These are phyloP conservation scores for Xylariaceae sp. DNA, from an alignment of 2,329 filamentous ascomycete species.

Conservation along the genomic window DNA sequence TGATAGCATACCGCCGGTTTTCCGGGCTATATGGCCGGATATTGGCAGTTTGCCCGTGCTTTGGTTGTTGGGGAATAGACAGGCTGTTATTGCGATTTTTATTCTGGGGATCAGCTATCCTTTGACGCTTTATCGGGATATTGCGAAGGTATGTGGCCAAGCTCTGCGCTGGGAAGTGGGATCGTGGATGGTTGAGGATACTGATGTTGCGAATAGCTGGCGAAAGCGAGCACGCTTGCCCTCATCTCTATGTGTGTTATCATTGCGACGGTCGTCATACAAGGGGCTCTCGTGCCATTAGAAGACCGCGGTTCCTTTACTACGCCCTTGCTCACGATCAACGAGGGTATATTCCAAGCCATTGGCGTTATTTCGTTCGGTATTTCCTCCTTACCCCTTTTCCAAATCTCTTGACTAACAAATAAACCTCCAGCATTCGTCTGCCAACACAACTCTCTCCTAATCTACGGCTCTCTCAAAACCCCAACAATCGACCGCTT, in stretches of 20 bases:
- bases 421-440: conserved; percentile 50
- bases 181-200: conserved; percentile 5
- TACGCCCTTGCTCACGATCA: conserved; percentile 69
- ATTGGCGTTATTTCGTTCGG: conserved; percentile 98
- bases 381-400: conserved; percentile 37
- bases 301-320: conserved; percentile 70
- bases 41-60: conserved; percentile 70
- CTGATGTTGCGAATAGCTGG: conserved; percentile 56
- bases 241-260: conserved; percentile 92
- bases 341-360: conserved; percentile 86
- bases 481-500: conserved; percentile 97
- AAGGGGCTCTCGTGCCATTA: conserved; percentile 70
- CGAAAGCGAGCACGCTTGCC: conserved; percentile 91
- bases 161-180: background rate
- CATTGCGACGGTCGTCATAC: conserved; percentile 78
- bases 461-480: conserved; percentile 93
- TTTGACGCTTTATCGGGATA: conserved; percentile 89
- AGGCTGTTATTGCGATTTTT: conserved; percentile 83
- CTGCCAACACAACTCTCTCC: conserved; percentile 88
- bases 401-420: conserved; percentile 27
- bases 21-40: conserved; percentile 76
- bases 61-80: conserved; percentile 75
- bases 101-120: conserved; percentile 84
- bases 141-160: conserved; percentile 70
- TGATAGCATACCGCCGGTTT: conserved; percentile 89